These are phyloP conservation scores for Tetrahymena malaccensis DNA, from an alignment of 73 alveolate genomes.

Conservation along the genomic window DNA sequence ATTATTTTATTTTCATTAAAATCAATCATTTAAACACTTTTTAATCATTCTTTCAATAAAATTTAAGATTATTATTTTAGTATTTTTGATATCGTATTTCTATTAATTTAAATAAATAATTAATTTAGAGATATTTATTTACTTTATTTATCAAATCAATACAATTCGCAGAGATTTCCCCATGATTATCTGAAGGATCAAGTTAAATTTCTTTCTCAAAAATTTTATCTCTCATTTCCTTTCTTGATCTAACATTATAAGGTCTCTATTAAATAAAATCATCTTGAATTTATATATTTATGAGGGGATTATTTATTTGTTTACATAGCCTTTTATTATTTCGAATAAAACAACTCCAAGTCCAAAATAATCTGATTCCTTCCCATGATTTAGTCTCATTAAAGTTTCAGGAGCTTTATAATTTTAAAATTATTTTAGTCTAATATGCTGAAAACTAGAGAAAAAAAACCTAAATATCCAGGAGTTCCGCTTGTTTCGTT, in stretches of 20 bases:
- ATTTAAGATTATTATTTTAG: too few relatives aligned
- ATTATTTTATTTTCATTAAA: too few relatives aligned
- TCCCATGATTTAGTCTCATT: conserved; percentile 73
- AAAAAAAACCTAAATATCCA: conserved; percentile 32
- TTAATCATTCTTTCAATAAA: too few relatives aligned
- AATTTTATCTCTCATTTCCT: conserved; percentile 74
- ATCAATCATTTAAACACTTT: too few relatives aligned
- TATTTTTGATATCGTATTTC: background rate
- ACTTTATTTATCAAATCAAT: conserved; percentile 89
- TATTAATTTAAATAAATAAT: background rate
- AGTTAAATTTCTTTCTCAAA: conserved; percentile 56
- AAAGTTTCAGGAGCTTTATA: conserved; percentile 78
- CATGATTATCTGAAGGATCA: conserved; percentile 56
- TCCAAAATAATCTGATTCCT: conserved; percentile 76
- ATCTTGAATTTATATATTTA: background rate
- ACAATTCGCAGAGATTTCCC: conserved; percentile 68
- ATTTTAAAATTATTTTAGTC: background rate
- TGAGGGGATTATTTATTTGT: background rate
- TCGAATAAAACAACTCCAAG: conserved; percentile 75
- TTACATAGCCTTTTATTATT: conserved; percentile 45
- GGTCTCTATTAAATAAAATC: conserved; percentile 53
- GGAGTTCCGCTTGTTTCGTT: conserved; percentile 72
- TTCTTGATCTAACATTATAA: conserved; percentile 77
- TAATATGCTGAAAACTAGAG: background rate
- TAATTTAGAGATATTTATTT: background rate